A percentile compares a stretch with the other conserved stretches of the same genome.
Conservation (phyloP, 305 asterid genomes). For the Fraxinus platypoda region DNA sequence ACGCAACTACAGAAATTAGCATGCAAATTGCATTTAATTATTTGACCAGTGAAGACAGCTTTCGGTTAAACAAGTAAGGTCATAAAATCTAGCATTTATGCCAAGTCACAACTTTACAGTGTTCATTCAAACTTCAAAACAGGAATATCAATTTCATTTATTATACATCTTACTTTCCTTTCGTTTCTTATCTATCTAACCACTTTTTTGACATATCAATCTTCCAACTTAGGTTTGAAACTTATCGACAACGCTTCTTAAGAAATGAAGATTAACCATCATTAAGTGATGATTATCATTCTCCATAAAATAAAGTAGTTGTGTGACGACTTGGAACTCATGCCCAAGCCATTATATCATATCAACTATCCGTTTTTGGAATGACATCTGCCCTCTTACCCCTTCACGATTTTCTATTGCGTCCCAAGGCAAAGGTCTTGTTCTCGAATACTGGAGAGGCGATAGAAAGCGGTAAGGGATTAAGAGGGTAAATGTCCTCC, state of each 20-base stretch:
- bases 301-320: slow-evolving; percentile 1
- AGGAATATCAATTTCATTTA: neutral
- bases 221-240: neutral
- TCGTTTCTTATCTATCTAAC: neutral
- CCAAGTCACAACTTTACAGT: neutral
- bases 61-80: neutral
- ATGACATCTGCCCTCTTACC: neutral
- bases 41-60: neutral
- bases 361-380: neutral
- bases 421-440: neutral
- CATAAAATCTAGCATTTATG: neutral
- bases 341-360: neutral
- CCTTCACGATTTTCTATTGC: neutral
- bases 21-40: neutral
- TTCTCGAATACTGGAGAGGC: neutral
- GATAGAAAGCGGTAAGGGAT: neutral
- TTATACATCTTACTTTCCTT: neutral
- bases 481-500: too few relatives aligned
- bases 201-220: neutral
- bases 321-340: neutral
- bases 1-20: neutral
- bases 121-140: neutral
- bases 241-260: neutral
- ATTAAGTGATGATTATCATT: neutral
- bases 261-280: neutral